Evolutionary conservation across 306 rosid genomes (phyloP), one percentile per base, ranked within the genome.

Genomic region (Casuarina cunninghamiana): DNA sequence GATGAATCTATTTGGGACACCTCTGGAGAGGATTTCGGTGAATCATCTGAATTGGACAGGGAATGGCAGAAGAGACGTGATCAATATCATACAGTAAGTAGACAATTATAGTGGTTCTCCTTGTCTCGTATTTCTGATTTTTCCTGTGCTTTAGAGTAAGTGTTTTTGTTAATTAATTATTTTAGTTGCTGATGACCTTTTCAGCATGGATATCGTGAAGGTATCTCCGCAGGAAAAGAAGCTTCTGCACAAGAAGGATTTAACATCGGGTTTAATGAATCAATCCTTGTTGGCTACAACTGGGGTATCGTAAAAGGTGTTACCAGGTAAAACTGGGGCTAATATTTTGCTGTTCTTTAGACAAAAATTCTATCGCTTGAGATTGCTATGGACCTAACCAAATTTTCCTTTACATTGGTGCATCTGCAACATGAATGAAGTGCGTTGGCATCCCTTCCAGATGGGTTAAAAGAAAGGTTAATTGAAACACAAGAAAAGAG

Each of bases 291-390:
- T 44, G 97, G 97, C 72, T 88, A 84, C 83, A 84, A 79, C 58
- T 90, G 86, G 92, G 98, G 97, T 74, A 76, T 89, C 79, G 94
- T 89, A 54, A 85, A 97, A 90, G 97, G 97, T 51, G 90, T 92
- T 80, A 82, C 95, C 60, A 88, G 97, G 97, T 92, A 87, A 82
- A 76, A 39, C 15, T 0, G 53, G 57, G 65, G 10, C 74, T 71
- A 55, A 26, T 13, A 19, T 41, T 67, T 10, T 4, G n/a, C 58
- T 72, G 26, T 51, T 62, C 1, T 77, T n/a, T 68, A 57, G 2
- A 43, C 43, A 8, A 53, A 4, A 26, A 66, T 53, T 53, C 3
- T 68, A n/a, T 6, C n/a, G 10, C 42, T 83, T 11, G 19, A 37
- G 12, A 42, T n/a, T 69, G 38, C 39, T 45, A 6, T 26, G 53